Evolutionary conservation across 345 rosid species (phyloP), one percentile per base, ranked within the genome.

Genomic region (Bruguiera sexangula): DNA sequence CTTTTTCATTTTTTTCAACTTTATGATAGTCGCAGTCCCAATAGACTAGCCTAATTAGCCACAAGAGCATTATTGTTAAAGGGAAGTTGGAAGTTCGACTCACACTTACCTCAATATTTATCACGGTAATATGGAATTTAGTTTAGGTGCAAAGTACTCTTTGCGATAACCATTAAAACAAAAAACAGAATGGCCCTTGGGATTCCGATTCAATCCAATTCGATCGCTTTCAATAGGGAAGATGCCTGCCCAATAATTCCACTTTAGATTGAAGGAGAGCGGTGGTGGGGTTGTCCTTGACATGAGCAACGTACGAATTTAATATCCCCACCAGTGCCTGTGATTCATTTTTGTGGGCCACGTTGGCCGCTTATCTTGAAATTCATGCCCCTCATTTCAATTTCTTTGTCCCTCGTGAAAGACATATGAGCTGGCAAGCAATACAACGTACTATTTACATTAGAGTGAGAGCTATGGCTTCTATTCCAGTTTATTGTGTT

Each of bases 191-290:
- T 51, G 27, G 56, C 57, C 75, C 65, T 58, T 78, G 53, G 91
- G 92, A 84, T 88, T 78, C 91, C 89, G 81, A 66, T 76, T 64
- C 80, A 52, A 78, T 84, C 94, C 89, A 81, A 66, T 76, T 64
- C 80, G 48, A 78, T 84, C 94, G 22, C 86, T 82, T 82, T 88
- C 89, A 80, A 67, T 53, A 59, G 69, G 73, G 74, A 78, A 71
- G 69, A 60, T 70, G 81, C 68, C 52, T n/a, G 24, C 73, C 75
- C 66, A 60, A 75, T 72, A 75, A 63, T 69, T 80, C 61, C 79
- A 79, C 72, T 69, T 69, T 59, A 26, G 72, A 67, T 68, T 50
- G 15, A 24, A 53, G 65, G 27, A 1, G 32, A 48, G 29, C 24
- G 37, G 22, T 13, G 29, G 75, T 63, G 78, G 75, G 73, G 54